Conservation (phyloP, 2,329 filamentous ascomycete species). For the Diplodia mutila region DNA sequence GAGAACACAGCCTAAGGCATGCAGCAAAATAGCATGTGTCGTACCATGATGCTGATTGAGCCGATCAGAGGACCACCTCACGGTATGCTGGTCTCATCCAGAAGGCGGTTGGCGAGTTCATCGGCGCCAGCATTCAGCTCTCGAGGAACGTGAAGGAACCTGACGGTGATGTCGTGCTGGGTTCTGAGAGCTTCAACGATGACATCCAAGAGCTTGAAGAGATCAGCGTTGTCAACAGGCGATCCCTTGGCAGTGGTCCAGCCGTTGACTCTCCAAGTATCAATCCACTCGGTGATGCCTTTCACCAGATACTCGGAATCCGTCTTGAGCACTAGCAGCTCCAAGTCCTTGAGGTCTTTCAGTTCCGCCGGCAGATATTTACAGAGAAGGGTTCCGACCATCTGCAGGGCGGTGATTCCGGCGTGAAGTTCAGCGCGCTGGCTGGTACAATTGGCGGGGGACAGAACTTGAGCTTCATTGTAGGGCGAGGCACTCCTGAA, state of each 20-base stretch:
- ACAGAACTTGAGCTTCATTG: background rate
- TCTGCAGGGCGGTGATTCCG: background rate
- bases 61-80: background rate
- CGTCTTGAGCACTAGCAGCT: background rate
- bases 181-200: background rate
- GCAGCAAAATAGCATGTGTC: background rate
- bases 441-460: background rate
- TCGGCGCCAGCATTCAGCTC: background rate
- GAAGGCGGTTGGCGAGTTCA: background rate
- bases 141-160: background rate
- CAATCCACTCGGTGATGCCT: background rate
- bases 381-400: background rate
- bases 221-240: background rate
- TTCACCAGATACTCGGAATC: slow-evolving; percentile 2
- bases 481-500: background rate
- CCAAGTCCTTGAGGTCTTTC: background rate
- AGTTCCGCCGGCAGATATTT: background rate
- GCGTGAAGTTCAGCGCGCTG: slow-evolving; percentile 6
- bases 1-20: background rate
- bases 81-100: background rate
- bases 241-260: background rate
- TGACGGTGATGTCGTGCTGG: background rate
- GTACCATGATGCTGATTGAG: background rate
- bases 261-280: background rate
- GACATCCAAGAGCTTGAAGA: background rate